Evolutionary conservation across 1,139 yeast genomes (phyloP), one percentile per base, ranked within the genome.

Genomic region (Magnusiomyces starmeri): DNA sequence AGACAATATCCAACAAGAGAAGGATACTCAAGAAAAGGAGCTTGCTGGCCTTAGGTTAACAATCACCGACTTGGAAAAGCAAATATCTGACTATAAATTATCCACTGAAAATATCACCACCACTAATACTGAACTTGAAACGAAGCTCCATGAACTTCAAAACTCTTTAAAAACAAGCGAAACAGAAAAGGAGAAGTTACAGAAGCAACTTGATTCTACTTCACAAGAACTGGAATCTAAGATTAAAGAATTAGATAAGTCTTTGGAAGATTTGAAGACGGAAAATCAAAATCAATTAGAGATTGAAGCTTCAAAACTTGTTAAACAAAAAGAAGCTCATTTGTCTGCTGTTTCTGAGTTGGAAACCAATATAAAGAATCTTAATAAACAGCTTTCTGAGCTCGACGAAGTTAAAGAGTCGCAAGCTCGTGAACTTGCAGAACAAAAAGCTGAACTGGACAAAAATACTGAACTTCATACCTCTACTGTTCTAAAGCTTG

Each of bases 11-110:
- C 43, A 41, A 16, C n/a, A 49, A 1, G 54, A 54, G 39, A 56
- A 55, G 9, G 40, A 22, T 12, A 25, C n/a, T 21, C 18, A 34
- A 20, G 4, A 14, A 34, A 51, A 24, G 35, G 43, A 60, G 45
- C 58, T 62, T 27, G 59, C 59, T n/a, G 59, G 55, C 37, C 50
- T 59, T n/a, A 57, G 56, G 52, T 24, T 41, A 2, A 56, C 54
- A 8, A 58, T 58, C 16, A 54, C 48, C 14, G 42, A 46, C n/a
- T 44, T 55, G 34, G 53, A 53, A 25, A 48, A 48, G 24, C 50
- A 54, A 32, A 48, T 62, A 12, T 56, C 16, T 43, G 39, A 27
- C 4, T 27, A 32, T 16, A 43, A 43, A 26, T 3, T 26, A 2
- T 25, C 46, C 20, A 7, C 21, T 29, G 46, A 43, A 43, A 27